These are phyloP conservation scores for Bryum argenteum DNA, from an alignment of 225 moss, liverwort and hornwort genomes.

Conservation along the genomic window DNA sequence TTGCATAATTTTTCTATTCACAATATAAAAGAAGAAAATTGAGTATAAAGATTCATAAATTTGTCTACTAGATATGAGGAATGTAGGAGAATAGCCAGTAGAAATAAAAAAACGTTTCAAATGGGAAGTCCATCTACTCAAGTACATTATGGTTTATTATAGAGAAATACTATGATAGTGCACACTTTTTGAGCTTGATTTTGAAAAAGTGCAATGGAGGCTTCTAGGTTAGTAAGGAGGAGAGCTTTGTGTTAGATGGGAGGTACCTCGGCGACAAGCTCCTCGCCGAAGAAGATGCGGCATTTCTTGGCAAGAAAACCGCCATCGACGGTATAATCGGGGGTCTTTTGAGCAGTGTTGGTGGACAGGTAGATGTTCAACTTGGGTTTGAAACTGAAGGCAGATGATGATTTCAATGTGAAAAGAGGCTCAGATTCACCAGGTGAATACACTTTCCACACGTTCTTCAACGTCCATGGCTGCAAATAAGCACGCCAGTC, in stretches of 20 bases:
- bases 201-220: too few relatives aligned
- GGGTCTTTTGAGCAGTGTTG: slow-evolving; percentile 37
- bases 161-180: neutral
- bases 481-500: neutral
- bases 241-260: neutral
- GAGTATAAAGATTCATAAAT: too few relatives aligned
- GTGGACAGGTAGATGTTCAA: slow-evolving; percentile 43
- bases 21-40: too few relatives aligned
- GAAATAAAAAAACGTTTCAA: too few relatives aligned
- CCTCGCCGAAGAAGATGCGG: slow-evolving; percentile 41
- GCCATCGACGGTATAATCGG: slow-evolving; percentile 53
- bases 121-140: too few relatives aligned
- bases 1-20: too few relatives aligned
- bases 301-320: slow-evolving; percentile 46
- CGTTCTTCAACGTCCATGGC: slow-evolving; percentile 46
- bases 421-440: slow-evolving; percentile 45
- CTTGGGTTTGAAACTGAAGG: slow-evolving; percentile 40
- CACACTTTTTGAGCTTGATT: neutral
- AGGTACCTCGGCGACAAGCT: slow-evolving; percentile 48
- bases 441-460: slow-evolving; percentile 45
- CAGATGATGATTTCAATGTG: slow-evolving; percentile 37
- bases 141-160: too few relatives aligned
- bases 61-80: too few relatives aligned
- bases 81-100: too few relatives aligned
- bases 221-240: too few relatives aligned